Conservation (phyloP, 495 filamentous ascomycete genomes). For the Aspergillus cavernicola region DNA sequence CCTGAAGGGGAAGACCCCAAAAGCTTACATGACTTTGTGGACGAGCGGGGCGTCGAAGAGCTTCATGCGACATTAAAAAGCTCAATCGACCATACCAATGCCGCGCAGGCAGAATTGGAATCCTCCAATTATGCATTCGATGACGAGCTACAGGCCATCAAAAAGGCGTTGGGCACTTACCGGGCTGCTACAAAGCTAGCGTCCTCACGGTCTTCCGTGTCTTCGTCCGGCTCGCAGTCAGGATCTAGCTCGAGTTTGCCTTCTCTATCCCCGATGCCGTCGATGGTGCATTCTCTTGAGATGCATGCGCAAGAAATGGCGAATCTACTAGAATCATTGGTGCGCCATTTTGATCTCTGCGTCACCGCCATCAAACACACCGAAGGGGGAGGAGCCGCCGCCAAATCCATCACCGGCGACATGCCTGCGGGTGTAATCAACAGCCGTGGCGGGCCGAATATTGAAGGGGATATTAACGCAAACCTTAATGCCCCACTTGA, state of each 20-base stretch:
- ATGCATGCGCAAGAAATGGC: slow-evolving; percentile 82
- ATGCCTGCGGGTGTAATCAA: slow-evolving; percentile 59
- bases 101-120: slow-evolving; percentile 53
- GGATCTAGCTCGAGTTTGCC: slow-evolving; percentile 36
- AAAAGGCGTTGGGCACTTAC: slow-evolving; percentile 51
- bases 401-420: slow-evolving; percentile 55
- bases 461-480: slow-evolving; percentile 56
- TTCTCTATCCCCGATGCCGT: slow-evolving; percentile 52
- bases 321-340: slow-evolving; percentile 71
- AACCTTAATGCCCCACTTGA: slow-evolving; percentile 53
- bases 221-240: slow-evolving; percentile 33
- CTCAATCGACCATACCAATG: slow-evolving; percentile 57
- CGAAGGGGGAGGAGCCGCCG: slow-evolving; percentile 78
- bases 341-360: slow-evolving; percentile 92
- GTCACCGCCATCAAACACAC: slow-evolving; percentile 89
- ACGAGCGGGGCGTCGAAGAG: slow-evolving; percentile 70
- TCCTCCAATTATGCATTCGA: slow-evolving; percentile 45
- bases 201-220: slow-evolving; percentile 39
- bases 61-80: slow-evolving; percentile 62
- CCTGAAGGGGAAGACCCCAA: slow-evolving; percentile 62
- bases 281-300: slow-evolving; percentile 69
- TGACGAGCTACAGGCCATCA: slow-evolving; percentile 59
- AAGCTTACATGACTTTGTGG: slow-evolving; percentile 85
- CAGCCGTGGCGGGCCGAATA: slow-evolving; percentile 43
- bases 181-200: slow-evolving; percentile 37